Conservation (phyloP, 164 flowering plant species). For the Umbilicus rupestris region DNA sequence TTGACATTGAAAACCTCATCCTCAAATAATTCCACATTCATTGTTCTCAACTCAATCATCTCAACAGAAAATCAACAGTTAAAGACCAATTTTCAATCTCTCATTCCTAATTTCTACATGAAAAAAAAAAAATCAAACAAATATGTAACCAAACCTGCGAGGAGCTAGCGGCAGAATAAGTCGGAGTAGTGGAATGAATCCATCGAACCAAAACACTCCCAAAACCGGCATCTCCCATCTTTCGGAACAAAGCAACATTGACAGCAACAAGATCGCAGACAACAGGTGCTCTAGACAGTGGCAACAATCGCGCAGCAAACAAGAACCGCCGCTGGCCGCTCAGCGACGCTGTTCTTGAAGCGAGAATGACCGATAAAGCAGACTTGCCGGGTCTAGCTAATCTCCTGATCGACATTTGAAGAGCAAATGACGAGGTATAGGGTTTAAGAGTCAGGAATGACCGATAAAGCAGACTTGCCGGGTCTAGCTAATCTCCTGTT, state of each 20-base stretch:
- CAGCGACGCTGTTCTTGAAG: background rate
- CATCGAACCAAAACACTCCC: background rate
- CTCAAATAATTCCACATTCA: background rate
- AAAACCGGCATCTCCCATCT: background rate
- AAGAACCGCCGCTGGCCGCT: background rate
- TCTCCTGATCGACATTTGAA: slow-evolving; percentile 23
- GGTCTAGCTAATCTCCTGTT: slow-evolving; percentile 17
- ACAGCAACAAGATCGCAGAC: background rate
- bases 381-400: slow-evolving; percentile 16
- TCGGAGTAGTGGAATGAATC: background rate
- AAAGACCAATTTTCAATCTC: too few relatives aligned
- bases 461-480: slow-evolving; percentile 15
- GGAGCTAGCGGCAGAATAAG: background rate
- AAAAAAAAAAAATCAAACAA: background rate
- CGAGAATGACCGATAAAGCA: slow-evolving; percentile 8
- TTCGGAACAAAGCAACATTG: background rate
- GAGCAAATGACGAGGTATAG: background rate
- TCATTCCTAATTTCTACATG: too few relatives aligned
- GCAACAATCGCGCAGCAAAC: background rate
- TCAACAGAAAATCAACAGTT: background rate
- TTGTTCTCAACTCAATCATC: background rate
- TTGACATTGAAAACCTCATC: background rate
- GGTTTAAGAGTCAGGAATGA: background rate
- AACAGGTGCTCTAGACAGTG: background rate
- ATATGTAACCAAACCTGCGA: background rate